Evolutionary conservation across 2,329 filamentous ascomycete species (phyloP).

Genomic region (Phialophora expanda): DNA sequence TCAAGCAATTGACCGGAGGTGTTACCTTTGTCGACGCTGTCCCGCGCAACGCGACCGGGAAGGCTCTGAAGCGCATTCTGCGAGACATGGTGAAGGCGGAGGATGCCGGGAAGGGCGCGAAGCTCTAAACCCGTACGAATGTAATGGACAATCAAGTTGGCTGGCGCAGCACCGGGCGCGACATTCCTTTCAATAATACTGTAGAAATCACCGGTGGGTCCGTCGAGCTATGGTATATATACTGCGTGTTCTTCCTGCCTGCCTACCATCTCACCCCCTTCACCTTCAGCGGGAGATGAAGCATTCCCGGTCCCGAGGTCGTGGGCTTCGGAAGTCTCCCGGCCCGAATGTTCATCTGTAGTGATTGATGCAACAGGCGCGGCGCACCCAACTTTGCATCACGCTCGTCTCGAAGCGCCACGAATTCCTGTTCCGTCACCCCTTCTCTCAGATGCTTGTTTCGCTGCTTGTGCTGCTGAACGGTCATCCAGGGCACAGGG

Average conservation of each 20-base stretch:
- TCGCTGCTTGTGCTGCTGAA: conserved; percentile 43
- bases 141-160: not conserved
- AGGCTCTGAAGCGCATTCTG: conserved; percentile 46
- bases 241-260: not conserved
- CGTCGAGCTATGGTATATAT: not conserved
- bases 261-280: conserved; percentile 15
- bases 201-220: not conserved
- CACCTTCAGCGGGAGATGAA: conserved; percentile 44
- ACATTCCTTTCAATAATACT: not conserved
- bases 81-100: conserved; percentile 29
- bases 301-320: conserved; percentile 40
- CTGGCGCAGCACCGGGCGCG: not conserved
- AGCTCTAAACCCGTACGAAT: not conserved
- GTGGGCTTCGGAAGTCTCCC: conserved; percentile 43
- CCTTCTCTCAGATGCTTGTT: conserved; percentile 46
- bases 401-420: conserved; percentile 42
- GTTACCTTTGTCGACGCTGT: conserved; percentile 56
- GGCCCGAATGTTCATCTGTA: conserved; percentile 51
- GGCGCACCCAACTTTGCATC: conserved; percentile 44
- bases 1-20: conserved; percentile 65
- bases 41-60: conserved; percentile 57
- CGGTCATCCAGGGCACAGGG: conserved; percentile 45
- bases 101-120: not conserved
- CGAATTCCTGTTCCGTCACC: conserved; percentile 44
- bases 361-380: conserved; percentile 45